These are phyloP conservation scores for Racocetra persica DNA, from an alignment of 371 early-diverging fungal genomes.

Conservation along the genomic window DNA sequence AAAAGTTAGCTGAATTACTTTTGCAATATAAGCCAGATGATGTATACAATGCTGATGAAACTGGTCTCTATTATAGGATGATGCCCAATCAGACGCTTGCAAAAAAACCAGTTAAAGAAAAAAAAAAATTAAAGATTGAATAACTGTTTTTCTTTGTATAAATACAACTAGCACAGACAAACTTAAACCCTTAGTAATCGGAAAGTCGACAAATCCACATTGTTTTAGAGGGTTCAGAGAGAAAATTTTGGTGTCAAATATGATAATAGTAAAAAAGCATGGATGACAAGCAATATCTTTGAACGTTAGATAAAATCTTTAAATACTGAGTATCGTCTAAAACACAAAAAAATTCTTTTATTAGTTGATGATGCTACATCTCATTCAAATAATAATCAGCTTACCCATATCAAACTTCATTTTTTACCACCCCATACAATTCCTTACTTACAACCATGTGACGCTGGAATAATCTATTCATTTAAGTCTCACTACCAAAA, in stretches of 20 bases:
- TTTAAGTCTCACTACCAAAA: slow-evolving; percentile 9
- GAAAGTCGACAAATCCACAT: not conserved
- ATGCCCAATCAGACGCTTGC: not conserved
- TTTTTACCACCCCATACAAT: slow-evolving; percentile 20
- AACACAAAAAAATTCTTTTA: slow-evolving; percentile 3
- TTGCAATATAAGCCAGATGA: not conserved
- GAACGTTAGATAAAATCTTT: too few species aligned
- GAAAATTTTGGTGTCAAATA: not conserved
- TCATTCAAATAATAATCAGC: slow-evolving; percentile 8
- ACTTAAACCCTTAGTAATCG: not conserved
- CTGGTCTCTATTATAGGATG: not conserved
- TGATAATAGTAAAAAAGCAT: not conserved
- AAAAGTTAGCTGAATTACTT: too few species aligned
- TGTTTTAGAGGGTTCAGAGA: not conserved
- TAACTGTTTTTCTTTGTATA: not conserved
- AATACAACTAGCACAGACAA: not conserved
- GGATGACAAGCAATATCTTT: not conserved
- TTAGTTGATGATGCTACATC: slow-evolving; percentile 17
- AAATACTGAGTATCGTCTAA: too few species aligned
- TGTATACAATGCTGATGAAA: slow-evolving; percentile 1
- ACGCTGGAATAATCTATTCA: slow-evolving; percentile 24
- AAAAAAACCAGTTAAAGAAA: not conserved
- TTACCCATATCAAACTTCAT: not conserved
- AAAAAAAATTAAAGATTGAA: slow-evolving; percentile 2
- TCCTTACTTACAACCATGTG: slow-evolving; percentile 3